Base-by-base conservation (phyloP, 495 filamentous ascomycete species). In the Penicillium desertorum region DNA sequence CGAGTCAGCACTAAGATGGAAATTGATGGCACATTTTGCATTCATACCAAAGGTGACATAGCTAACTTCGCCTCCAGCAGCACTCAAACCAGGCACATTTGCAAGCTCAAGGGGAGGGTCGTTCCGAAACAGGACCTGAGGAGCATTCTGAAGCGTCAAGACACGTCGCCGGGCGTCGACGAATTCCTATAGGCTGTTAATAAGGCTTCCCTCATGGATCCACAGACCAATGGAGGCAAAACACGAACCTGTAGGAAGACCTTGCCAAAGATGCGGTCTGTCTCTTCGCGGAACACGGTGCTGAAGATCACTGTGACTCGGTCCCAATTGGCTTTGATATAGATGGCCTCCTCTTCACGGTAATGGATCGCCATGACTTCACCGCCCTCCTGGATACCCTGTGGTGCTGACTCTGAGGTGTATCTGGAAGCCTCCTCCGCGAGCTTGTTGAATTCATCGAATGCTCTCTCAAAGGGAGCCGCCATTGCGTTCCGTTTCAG, bases 221-320 rank as follows among this genome's bases (percentile, higher is more conserved):
- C 10, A 6, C 12, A n/a, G 12, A 27, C 3, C n/a, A 25, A 27
- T 20, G 45, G 16, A 10, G 1, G 9, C 23, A 32, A 30, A n/a
- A 12, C 10, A 57, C 69, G 4, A 51, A 78, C 75, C 79, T 88
- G 88, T 60, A 91, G 62, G 71, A 98, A 98, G 36, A 98, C 90
- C 78, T 96, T 97, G 62, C 93, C 94, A 66, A 94, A 98, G 56
- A 98, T 89, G 32, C 94, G 78, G 72, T 98, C 94, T 53, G 94
- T 98, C 77, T 98, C 94, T 70, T 98, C 95, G 37, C 93, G 76
- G 81, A 98, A 98, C 49, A 98, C 85, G 34, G 94, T 98, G 74
- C 91, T 96, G 83, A 98, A 98, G 68, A 98, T 98, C 65, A 98
- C 92, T 1, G 94, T 98, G 39, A 98, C 95, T 52, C 94, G 87